A percentile compares a stretch with the other conserved stretches of the same genome.
phyloP scores from a whole-genome alignment of 257 asterid genomes.

The Perilla frutescens region DNA sequence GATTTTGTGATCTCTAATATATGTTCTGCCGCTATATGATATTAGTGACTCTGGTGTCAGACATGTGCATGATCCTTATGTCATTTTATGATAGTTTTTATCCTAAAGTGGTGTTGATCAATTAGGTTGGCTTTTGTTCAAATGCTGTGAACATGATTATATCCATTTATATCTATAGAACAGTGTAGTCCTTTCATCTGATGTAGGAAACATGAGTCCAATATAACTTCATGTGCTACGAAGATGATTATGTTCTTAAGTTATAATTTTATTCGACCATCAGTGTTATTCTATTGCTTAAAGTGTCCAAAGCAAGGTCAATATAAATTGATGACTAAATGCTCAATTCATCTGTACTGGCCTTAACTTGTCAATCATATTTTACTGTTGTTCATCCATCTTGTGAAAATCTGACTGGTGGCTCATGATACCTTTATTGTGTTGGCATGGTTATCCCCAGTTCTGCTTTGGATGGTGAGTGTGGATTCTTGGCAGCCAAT shows the following conservation, averaged over 20 bases:
- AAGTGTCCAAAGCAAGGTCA: conserved; percentile 10
- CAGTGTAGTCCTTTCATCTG: conserved; percentile 7
- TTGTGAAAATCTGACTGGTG: conserved; percentile 3
- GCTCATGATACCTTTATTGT: conserved; percentile 21
- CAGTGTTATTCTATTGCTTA: not conserved
- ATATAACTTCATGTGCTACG: not conserved
- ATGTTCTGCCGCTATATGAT: not conserved
- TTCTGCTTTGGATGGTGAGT: conserved; percentile 97
- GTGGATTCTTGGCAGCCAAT: conserved; percentile 97
- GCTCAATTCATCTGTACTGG: not conserved
- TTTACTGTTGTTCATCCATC: conserved; percentile 4
- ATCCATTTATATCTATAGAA: not conserved
- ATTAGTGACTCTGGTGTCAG: not conserved
- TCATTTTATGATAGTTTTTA: not conserved
- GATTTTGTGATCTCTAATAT: conserved; percentile 14
- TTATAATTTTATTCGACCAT: not conserved
- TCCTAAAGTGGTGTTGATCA: not conserved
- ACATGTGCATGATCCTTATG: not conserved
- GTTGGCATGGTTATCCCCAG: conserved; percentile 49
- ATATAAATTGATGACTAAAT: conserved; percentile 6
- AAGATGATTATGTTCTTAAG: not conserved
- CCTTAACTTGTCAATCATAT: not conserved
- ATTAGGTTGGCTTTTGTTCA: not conserved
- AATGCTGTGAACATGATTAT: not conserved
- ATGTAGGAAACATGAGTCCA: conserved; percentile 6